Conservation (phyloP, 306 rosid species). For the Pterocarpus macrocarpus region DNA sequence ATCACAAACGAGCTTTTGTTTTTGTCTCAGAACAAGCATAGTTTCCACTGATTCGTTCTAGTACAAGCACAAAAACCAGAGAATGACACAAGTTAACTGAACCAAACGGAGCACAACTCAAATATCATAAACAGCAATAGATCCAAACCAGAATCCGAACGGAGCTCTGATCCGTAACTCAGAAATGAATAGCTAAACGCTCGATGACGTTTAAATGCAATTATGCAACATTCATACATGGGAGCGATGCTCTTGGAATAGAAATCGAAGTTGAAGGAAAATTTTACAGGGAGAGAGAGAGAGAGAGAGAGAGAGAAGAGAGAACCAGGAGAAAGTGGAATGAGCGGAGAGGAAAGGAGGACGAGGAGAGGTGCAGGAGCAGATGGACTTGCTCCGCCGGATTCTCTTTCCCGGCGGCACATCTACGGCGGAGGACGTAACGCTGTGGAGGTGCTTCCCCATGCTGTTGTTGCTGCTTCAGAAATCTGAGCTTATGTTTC, state of each 20-base stretch:
- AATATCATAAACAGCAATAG: constrained; percentile 19
- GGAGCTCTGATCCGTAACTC: neutral
- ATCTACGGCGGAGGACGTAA: constrained; percentile 41
- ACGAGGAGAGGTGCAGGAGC: constrained; percentile 85
- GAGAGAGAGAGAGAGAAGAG: neutral
- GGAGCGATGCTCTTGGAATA: neutral
- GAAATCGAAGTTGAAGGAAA: constrained; percentile 27
- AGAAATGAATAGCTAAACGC: constrained; percentile 2
- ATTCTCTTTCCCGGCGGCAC: constrained; percentile 58
- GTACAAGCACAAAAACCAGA: neutral
- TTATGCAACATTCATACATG: neutral
- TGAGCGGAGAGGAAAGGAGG: constrained; percentile 69
- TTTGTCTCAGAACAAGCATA: neutral
- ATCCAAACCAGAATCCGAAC: constrained; percentile 41
- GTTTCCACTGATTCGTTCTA: constrained; percentile 15
- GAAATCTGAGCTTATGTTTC: constrained; percentile 20
- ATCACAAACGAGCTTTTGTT: neutral
- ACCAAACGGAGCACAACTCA: neutral
- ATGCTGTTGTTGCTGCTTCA: constrained; percentile 23
- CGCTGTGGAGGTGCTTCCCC: constrained; percentile 60
- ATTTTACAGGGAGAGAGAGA: constrained; percentile 32
- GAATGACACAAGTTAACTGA: neutral
- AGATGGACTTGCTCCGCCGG: constrained; percentile 67
- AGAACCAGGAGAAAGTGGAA: constrained; percentile 71
- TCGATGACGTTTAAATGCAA: constrained; percentile 21